phyloP scores from a whole-genome alignment of 768 basidiomycete species.

The Boletus tomentosulus region DNA sequence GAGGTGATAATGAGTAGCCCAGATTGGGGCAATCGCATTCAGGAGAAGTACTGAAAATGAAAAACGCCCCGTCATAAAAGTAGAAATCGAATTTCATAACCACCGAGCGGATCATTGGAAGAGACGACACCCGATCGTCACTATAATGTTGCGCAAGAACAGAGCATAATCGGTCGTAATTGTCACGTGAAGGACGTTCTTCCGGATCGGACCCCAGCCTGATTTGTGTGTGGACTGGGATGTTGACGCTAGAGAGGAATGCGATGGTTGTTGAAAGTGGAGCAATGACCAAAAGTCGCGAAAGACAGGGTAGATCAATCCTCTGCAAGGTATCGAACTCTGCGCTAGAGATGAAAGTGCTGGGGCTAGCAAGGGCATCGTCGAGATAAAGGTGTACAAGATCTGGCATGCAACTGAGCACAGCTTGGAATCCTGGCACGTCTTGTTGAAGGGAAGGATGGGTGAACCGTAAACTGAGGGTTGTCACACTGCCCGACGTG shows the following conservation, averaged over 20 bases:
- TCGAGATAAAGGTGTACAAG: conserved; percentile 33
- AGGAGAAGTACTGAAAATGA: not conserved
- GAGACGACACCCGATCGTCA: not conserved
- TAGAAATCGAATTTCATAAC: not conserved
- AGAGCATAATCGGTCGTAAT: not conserved
- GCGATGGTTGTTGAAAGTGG: conserved; percentile 1
- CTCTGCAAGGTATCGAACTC: not conserved
- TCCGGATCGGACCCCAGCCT: not conserved
- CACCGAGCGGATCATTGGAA: not conserved
- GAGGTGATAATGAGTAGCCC: not conserved
- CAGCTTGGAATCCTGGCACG: conserved; percentile 26
- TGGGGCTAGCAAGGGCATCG: conserved; percentile 20
- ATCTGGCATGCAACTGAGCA: conserved; percentile 32
- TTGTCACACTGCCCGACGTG: conserved; percentile 24
- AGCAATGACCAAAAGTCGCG: conserved; percentile 1
- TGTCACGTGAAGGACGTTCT: not conserved
- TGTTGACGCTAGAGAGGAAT: conserved; percentile 3
- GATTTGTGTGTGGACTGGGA: not conserved
- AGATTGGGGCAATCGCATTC: not conserved
- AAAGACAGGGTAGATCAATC: not conserved
- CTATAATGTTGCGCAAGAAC: not conserved
- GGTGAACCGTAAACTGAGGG: conserved; percentile 30
- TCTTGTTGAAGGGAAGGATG: conserved; percentile 20
- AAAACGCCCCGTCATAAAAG: not conserved
- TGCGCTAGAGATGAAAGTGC: not conserved